Percentiles rank a stretch among this genome's conserved stretches.
phyloP scores from a whole-genome alignment of 148 eudicot species.

The Suaeda aralocaspica region DNA sequence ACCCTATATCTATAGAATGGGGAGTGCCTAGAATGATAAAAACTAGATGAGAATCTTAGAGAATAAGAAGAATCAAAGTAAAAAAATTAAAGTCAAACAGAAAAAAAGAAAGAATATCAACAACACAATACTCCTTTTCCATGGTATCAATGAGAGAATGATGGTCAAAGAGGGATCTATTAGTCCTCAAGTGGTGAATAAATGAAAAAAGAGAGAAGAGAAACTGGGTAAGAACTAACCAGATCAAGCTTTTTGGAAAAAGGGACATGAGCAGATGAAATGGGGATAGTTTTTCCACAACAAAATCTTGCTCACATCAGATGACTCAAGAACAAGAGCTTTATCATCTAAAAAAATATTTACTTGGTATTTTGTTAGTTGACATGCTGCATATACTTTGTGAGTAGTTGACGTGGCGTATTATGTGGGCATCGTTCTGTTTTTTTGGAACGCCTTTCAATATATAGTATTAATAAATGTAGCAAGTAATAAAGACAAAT shows the following conservation, averaged over 20 bases:
- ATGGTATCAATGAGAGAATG: not conserved
- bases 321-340: not conserved
- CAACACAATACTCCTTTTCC: not conserved
- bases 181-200: not conserved
- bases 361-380: too few relatives aligned
- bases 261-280: not conserved
- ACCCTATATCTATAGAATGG: not conserved
- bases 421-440: too few relatives aligned
- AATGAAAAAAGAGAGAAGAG: not conserved
- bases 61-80: not conserved
- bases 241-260: not conserved
- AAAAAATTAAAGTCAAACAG: too few relatives aligned
- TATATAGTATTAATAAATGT: too few relatives aligned
- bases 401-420: too few relatives aligned
- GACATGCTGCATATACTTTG: too few relatives aligned
- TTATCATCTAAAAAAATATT: not conserved
- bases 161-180: not conserved
- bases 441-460: too few relatives aligned
- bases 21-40: too few relatives aligned
- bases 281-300: not conserved
- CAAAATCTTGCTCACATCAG: not conserved
- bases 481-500: too few relatives aligned
- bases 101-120: not conserved
- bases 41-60: not conserved
- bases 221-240: not conserved